Evolutionary conservation across 768 basidiomycete genomes (phyloP), one percentile per base, ranked within the genome.

Genomic region (Cystobasidiopsis lactophilus): DNA sequence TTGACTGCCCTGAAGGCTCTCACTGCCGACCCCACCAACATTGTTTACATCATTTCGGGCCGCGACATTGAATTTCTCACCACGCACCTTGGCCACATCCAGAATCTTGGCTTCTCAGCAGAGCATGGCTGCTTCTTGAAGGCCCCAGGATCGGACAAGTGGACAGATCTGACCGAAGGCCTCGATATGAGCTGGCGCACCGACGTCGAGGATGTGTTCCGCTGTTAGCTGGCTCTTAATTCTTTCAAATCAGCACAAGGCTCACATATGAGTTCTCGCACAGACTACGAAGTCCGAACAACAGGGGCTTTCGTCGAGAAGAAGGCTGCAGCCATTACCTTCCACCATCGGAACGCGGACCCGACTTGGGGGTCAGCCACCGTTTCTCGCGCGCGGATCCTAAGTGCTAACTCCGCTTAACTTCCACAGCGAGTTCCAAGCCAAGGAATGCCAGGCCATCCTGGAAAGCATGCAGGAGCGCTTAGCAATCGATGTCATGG

Each of bases 171-270:
- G 64, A 93, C 89, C n/a, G 76, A 79, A 66, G 74, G 73, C 56
- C 66, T 98, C 63, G 89, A 98, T 69, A 96, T 96, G 91, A 76
- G 76, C 58, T 98, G 91, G 91, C 86, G 91, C 82, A 71, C 68
- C 50, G 91, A 98, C 69, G 91, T 93, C 29, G 76, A 79, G 61
- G 86, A 95, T 69, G 80, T 98, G 47, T 98, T 98, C 69, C 76
- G 75, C 67, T 96, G 78, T 79, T 56, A 41, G 75, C 66, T 21
- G 18, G 26, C 11, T 19, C 19, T n/a, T n/a, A n/a, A n/a, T n/a
- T 47, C 52, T 23, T 37, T 26, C 33, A 35, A 7, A 35, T 35
- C 16, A 16, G n/a, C n/a, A n/a, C n/a, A n/a, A n/a, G n/a, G n/a
- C n/a, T n/a, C 21, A 24, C 11, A 16, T n/a, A 29, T 39, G 19